Evolutionary conservation across 257 asterid species (phyloP).

Genomic region (Anisodus tanguticus): DNA sequence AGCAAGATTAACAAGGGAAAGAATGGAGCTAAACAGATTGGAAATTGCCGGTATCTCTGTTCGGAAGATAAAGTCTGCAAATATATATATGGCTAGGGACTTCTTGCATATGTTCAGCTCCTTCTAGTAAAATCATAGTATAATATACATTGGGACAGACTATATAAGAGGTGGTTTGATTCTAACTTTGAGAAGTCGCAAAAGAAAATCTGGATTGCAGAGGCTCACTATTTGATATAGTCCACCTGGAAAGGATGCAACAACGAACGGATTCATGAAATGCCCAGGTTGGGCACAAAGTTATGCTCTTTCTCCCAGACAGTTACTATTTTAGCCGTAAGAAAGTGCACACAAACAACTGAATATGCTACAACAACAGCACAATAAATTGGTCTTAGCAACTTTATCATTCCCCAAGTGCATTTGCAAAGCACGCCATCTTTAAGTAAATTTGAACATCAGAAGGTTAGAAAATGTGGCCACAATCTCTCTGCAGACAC

Average conservation of each 20-base stretch:
- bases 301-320: not conserved
- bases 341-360: not conserved
- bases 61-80: not conserved
- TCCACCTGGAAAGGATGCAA: slow-evolving; percentile 8
- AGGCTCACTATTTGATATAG: not conserved
- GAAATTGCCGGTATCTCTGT: slow-evolving; percentile 14
- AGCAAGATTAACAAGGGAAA: not conserved
- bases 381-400: not conserved
- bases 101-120: not conserved
- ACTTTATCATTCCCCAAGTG: not conserved
- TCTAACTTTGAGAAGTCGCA: not conserved
- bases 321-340: not conserved
- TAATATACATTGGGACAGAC: not conserved
- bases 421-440: not conserved
- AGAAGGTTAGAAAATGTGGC: not conserved
- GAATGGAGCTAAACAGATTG: not conserved
- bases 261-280: not conserved
- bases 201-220: not conserved
- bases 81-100: not conserved
- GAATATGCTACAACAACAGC: not conserved
- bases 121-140: not conserved
- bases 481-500: not conserved
- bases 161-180: not conserved
- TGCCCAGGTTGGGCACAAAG: slow-evolving; percentile 13
- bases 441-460: not conserved